Evolutionary conservation across 2,329 filamentous ascomycete genomes (phyloP).

Genomic region (Neopestalotiopsis sp.): DNA sequence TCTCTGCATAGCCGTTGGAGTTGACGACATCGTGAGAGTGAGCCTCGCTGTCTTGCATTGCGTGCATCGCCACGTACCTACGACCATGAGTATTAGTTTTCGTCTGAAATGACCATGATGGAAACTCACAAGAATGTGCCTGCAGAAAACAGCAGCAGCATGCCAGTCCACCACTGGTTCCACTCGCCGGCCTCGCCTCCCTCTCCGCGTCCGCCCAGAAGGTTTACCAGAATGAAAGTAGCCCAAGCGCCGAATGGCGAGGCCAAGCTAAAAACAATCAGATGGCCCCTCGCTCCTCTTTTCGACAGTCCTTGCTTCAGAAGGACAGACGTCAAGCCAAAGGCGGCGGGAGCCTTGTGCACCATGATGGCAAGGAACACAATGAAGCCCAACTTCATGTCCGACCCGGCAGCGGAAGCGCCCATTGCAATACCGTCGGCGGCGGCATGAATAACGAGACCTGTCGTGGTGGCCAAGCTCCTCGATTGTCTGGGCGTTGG

Average conservation of each 20-base stretch:
- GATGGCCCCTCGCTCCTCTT: constrained; percentile 80
- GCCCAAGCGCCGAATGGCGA: constrained; percentile 84
- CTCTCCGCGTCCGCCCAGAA: constrained; percentile 67
- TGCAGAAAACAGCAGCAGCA: constrained; percentile 91
- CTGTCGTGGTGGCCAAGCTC: constrained; percentile 83
- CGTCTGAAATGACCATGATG: background rate
- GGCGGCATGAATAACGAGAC: constrained; percentile 93
- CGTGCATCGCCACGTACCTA: constrained; percentile 97
- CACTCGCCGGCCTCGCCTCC: constrained; percentile 54
- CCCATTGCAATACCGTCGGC: constrained; percentile 96
- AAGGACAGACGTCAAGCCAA: constrained; percentile 88
- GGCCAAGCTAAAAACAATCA: constrained; percentile 90
- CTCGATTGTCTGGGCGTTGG: constrained; percentile 64
- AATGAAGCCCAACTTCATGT: constrained; percentile 81
- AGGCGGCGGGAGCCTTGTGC: constrained; percentile 95
- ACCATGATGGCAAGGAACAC: constrained; percentile 97
- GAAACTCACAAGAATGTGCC: constrained; percentile 88
- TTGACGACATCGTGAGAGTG: constrained; percentile 55
- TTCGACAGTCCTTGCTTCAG: constrained; percentile 92
- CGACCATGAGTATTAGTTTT: background rate
- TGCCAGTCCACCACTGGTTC: constrained; percentile 87
- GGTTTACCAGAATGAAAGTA: constrained; percentile 81
- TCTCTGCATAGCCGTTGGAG: constrained; percentile 62
- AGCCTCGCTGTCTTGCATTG: constrained; percentile 81
- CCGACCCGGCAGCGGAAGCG: constrained; percentile 78